phyloP scores from a whole-genome alignment of 202 grass and related monocot genomes.

The Zizania palustris region DNA sequence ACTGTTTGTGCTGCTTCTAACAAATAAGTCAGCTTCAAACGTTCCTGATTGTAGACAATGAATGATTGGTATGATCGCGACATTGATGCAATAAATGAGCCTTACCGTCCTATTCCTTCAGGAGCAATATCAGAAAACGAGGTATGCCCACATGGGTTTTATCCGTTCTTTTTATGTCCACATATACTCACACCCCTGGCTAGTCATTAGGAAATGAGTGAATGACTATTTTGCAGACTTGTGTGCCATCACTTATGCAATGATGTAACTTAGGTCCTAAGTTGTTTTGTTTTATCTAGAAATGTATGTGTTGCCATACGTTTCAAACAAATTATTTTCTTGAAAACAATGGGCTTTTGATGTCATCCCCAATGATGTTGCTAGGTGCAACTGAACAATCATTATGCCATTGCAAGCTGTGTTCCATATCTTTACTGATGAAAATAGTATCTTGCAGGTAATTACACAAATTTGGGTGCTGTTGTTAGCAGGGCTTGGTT shows the following conservation, averaged over 20 bases:
- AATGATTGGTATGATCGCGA: conserved; percentile 99
- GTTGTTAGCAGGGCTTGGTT: conserved; percentile 79
- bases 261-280: background rate
- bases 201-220: conserved; percentile 12
- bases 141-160: conserved; percentile 44
- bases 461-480: conserved; percentile 97
- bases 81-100: conserved; percentile 98
- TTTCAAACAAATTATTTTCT: conserved; percentile 2
- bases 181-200: conserved; percentile 28
- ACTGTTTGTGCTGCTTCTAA: conserved; percentile 29
- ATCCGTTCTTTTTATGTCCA: background rate
- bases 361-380: conserved; percentile 31
- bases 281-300: conserved; percentile 20
- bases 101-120: conserved; percentile 98
- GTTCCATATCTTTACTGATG: conserved; percentile 37
- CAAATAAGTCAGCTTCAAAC: conserved; percentile 38
- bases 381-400: conserved; percentile 18
- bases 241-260: background rate
- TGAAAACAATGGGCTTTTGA: background rate
- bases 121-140: conserved; percentile 94
- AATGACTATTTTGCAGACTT: conserved; percentile 13
- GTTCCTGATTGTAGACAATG: conserved; percentile 75
- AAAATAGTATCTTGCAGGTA: conserved; percentile 59
- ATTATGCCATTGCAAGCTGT: conserved; percentile 10
- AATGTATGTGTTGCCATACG: background rate